These are phyloP conservation scores for Magnusiomyces tetraspermus DNA, from an alignment of 1,139 yeast species.

Conservation along the genomic window DNA sequence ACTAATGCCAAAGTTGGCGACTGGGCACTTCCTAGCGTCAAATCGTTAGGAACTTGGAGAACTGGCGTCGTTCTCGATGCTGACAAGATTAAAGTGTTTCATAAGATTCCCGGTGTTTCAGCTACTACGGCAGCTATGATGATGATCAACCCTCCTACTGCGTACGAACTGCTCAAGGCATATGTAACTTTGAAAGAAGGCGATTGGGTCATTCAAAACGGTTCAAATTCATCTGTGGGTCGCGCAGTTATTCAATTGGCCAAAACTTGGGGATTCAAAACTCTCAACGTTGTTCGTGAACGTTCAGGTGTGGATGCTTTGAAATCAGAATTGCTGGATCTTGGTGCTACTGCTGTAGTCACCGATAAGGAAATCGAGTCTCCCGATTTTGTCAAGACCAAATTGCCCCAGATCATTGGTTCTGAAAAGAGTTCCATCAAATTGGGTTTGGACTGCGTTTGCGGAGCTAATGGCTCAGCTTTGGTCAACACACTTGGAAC, in stretches of 20 bases:
- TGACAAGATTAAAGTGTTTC: neutral
- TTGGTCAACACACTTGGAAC: neutral
- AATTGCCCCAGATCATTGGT: slow-evolving; percentile 32
- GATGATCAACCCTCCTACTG: slow-evolving; percentile 80
- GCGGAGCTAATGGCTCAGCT: slow-evolving; percentile 45
- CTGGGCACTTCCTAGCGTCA: slow-evolving; percentile 75
- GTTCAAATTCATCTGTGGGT: slow-evolving; percentile 96
- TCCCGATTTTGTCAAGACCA: slow-evolving; percentile 42
- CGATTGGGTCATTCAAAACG: slow-evolving; percentile 95
- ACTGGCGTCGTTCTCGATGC: slow-evolving; percentile 43
- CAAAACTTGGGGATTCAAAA: slow-evolving; percentile 63
- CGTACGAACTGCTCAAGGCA: slow-evolving; percentile 76
- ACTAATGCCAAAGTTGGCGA: slow-evolving; percentile 53
- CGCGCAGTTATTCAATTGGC: slow-evolving; percentile 86
- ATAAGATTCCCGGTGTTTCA: neutral
- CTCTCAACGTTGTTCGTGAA: slow-evolving; percentile 80
- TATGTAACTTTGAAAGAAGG: slow-evolving; percentile 54
- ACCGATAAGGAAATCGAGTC: slow-evolving; percentile 78
- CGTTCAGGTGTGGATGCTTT: slow-evolving; percentile 64
- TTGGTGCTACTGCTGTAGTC: slow-evolving; percentile 84
- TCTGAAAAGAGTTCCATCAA: slow-evolving; percentile 59
- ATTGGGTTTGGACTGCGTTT: slow-evolving; percentile 84
- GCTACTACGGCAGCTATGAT: neutral
- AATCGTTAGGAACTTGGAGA: slow-evolving; percentile 92
- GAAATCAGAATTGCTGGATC: slow-evolving; percentile 43